Percentiles rank a stretch among this genome's conserved stretches.
phyloP scores from a whole-genome alignment of 108 stramenopile genomes.

The Fistulifera solaris region DNA sequence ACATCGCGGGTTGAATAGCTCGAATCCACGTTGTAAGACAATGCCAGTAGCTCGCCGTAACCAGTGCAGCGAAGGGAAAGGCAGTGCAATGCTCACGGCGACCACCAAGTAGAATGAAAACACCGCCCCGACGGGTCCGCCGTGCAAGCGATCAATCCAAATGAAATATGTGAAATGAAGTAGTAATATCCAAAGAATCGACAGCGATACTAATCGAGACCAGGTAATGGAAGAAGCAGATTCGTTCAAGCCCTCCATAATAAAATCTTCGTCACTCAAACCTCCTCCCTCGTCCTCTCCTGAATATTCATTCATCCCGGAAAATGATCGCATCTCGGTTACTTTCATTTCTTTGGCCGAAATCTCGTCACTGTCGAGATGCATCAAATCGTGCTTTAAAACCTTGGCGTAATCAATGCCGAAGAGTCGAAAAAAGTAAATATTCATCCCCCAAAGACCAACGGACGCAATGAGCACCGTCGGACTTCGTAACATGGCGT shows the following conservation, averaged over 20 bases:
- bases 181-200: conserved; percentile 35
- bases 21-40: conserved; percentile 48
- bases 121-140: conserved; percentile 65
- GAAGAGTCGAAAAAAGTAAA: conserved; percentile 70
- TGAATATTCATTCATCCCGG: conserved; percentile 2
- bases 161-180: conserved; percentile 47
- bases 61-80: conserved; percentile 53
- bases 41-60: conserved; percentile 42
- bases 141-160: conserved; percentile 55
- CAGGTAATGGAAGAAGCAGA: conserved; percentile 32
- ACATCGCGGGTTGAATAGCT: conserved; percentile 68
- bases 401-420: conserved; percentile 68
- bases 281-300: conserved; percentile 19
- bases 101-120: conserved; percentile 59
- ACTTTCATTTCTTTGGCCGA: background rate
- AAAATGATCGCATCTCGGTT: background rate
- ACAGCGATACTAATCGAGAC: conserved; percentile 45
- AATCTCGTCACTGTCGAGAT: conserved; percentile 25
- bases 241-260: conserved; percentile 1
- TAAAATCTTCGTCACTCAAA: conserved; percentile 5
- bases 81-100: conserved; percentile 38
- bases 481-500: conserved; percentile 71
- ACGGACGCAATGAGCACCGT: conserved; percentile 72
- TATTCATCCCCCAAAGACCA: conserved; percentile 84
- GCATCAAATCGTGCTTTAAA: conserved; percentile 56